Conservation (phyloP, 1,284 basidiomycete species). For the Ceratobasidium sp. region DNA sequence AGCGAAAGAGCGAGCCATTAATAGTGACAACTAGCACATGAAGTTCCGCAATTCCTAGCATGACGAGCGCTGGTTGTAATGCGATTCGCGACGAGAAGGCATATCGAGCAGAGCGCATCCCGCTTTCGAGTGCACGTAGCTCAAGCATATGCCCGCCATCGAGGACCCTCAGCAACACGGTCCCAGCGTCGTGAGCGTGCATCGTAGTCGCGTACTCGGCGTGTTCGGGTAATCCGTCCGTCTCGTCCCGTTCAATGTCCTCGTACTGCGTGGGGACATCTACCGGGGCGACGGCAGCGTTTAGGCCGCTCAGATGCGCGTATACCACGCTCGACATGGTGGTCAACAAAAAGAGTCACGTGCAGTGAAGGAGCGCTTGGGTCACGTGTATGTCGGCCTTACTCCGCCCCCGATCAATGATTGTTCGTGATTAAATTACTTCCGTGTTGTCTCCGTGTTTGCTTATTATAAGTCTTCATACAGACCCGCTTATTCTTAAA, state of each 20-base stretch:
- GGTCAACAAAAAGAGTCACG: conserved; percentile 36
- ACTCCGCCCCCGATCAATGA: conserved; percentile 10
- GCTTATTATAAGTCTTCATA: too few relatives aligned
- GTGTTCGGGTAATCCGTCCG: conserved; percentile 24
- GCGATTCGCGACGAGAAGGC: conserved; percentile 81
- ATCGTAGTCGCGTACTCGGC: conserved; percentile 44
- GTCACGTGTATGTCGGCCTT: conserved; percentile 10
- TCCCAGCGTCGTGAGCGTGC: conserved; percentile 43
- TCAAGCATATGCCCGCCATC: conserved; percentile 82
- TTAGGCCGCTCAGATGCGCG: conserved; percentile 41
- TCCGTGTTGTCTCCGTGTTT: not conserved
- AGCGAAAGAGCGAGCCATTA: conserved; percentile 79
- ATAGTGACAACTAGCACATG: conserved; percentile 79
- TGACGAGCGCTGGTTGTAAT: conserved; percentile 73
- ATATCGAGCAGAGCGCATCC: conserved; percentile 76
- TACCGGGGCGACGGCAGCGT: conserved; percentile 12
- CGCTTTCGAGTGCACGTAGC: conserved; percentile 76
- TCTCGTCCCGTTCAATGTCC: conserved; percentile 26
- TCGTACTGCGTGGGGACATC: conserved; percentile 26
- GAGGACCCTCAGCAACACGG: conserved; percentile 77
- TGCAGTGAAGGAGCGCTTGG: not conserved
- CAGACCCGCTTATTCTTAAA: too few relatives aligned
- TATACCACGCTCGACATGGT: conserved; percentile 45
- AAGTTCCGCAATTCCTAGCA: conserved; percentile 71
- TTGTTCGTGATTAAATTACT: not conserved